Base-by-base conservation (phyloP, 371 early-diverging fungal genomes). In the Saksenaea oblongispora region DNA sequence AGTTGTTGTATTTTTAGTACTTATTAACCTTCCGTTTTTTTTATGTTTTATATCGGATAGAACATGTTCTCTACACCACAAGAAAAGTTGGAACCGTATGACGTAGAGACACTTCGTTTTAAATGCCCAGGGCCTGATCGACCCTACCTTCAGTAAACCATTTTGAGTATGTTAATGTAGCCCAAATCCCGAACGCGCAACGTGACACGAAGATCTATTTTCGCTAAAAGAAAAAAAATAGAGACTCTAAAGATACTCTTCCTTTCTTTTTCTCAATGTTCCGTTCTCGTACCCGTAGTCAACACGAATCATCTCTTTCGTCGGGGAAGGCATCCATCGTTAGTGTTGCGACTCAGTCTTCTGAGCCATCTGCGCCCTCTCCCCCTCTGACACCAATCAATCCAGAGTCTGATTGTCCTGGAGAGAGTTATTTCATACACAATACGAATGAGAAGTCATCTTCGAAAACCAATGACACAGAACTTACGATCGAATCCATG, bases 61-160 rank as follows among this genome's bases (percentile, higher is more conserved):
- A 86, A 86, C 42, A 80, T 86, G 84, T 86, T 86, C 61, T 78
- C 87, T 0, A 70, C 54, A n/a, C 60, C 39, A 7, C 58, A 54
- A 17, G 72, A 82, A 56, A 85, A 85, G 51, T n/a, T 56, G 9
- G 34, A 27, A 5, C 69, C 75, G 3, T 74, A 69, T 54, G 65
- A 77, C 39, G 54, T 84, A 0, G 70, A 73, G 11, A 69, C 72
- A 4, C 58, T 81, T 24, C 27, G 66, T 24, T 69, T 85, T 41
- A 64, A 64, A 56, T 87, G 87, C 58, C 87, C 87, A 18, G 78
- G 77, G 17, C 73, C 84, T n/a, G 63, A 66, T 1, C 76, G 79
- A 28, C 75, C 79, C 39, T 86, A 84, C 62, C 68, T 86, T 36
- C 80, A 79, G 60, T 86, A 72, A 73, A 47, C 51, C 22, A 47